These are phyloP conservation scores for Fusarium nurragi DNA, from an alignment of 2,329 filamentous ascomycete genomes.

Conservation along the genomic window DNA sequence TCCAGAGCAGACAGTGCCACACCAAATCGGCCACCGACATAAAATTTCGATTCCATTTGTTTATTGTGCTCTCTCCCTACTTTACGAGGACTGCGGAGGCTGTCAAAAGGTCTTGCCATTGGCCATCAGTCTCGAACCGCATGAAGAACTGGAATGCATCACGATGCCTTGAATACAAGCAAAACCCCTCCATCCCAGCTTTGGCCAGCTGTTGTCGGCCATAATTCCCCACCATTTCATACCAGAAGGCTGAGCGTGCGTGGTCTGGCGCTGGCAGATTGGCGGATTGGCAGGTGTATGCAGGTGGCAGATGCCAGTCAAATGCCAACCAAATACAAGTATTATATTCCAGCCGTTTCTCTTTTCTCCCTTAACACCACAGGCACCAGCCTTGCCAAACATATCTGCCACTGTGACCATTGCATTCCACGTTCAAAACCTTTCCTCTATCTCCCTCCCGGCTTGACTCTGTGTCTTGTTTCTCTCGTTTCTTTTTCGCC, in stretches of 20 bases:
- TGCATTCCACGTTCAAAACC: constrained; percentile 43
- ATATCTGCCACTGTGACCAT: constrained; percentile 43
- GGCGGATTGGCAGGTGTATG: constrained; percentile 26
- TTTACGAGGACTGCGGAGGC: constrained; percentile 8
- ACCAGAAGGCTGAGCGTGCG: constrained; percentile 7
- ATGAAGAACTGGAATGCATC: constrained; percentile 44
- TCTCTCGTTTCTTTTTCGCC: constrained; percentile 24
- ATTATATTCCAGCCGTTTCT: constrained; percentile 33
- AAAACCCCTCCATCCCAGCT: constrained; percentile 22
- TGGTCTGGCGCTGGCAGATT: constrained; percentile 12
- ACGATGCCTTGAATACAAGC: constrained; percentile 27
- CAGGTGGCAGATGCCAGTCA: constrained; percentile 39
- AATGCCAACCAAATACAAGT: constrained; percentile 34
- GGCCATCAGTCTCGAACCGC: constrained; percentile 2
- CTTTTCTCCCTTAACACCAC: constrained; percentile 33
- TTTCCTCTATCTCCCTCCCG: constrained; percentile 11
- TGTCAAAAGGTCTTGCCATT: constrained; percentile 17
- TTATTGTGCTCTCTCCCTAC: constrained; percentile 24
- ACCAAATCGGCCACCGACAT: background rate
- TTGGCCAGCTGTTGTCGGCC: constrained; percentile 19
- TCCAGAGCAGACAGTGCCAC: background rate
- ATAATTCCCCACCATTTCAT: constrained; percentile 31
- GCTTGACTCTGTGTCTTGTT: constrained; percentile 32
- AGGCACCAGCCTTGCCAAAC: constrained; percentile 34
- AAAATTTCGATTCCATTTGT: background rate